Base-by-base conservation (phyloP, 202 grass and related monocot genomes). In the Brachypodium distachyon region DNA sequence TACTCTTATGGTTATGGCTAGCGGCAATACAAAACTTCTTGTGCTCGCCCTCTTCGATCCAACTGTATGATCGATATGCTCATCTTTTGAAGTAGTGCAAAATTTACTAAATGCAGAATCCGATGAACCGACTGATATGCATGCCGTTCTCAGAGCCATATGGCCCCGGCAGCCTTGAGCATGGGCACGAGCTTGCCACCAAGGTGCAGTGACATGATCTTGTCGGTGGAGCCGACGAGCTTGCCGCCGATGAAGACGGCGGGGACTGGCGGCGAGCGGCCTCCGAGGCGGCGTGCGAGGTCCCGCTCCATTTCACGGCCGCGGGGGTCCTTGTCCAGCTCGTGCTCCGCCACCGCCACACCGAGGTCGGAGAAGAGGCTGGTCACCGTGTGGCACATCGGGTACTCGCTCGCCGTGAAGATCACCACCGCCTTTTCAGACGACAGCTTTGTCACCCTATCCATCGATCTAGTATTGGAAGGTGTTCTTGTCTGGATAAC, bases 81-180 rank as follows among this genome's bases (percentile, higher is more conserved):
- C n/a, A n/a, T n/a, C n/a, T n/a, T n/a, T n/a, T n/a, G n/a, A n/a
- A n/a, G n/a, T n/a, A n/a, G 62, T 42, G 37, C 37, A 23, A 66
- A 66, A 67, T 9, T 27, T 27, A 38, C 38, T 22, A 67, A 26
- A 67, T n/a, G n/a, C n/a, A n/a, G n/a, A n/a, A n/a, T n/a, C n/a
- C n/a, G n/a, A n/a, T n/a, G n/a, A n/a, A n/a, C n/a, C n/a, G n/a
- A n/a, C n/a, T n/a, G n/a, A n/a, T n/a, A n/a, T n/a, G n/a, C n/a
- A n/a, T n/a, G n/a, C n/a, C n/a, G n/a, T n/a, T n/a, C n/a, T 89
- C 82, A 97, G 59, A 97, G 81, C 91, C 94, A 93, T 26, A 91
- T 78, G 54, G 90, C 94, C 1, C 94, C 94, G 7, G 94, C 90
- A 27, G 16, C 81, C 44, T 67, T 80, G 83, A 97, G 93, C 76